Evolutionary conservation across 2,329 filamentous ascomycete genomes (phyloP), one percentile per base, ranked within the genome.

Genomic region (Ascochyta lentis): DNA sequence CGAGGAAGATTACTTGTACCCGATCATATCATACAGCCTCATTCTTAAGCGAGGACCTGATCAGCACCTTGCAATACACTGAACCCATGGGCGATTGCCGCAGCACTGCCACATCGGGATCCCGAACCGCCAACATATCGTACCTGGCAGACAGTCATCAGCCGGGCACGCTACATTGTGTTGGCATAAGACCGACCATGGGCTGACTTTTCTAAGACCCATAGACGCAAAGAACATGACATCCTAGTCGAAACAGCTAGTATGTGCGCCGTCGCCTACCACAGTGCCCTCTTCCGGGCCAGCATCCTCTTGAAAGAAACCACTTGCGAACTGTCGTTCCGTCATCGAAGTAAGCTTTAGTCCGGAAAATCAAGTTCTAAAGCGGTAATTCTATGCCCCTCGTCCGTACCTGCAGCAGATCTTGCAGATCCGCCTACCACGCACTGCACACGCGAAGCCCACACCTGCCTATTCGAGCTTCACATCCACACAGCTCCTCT

Each of bases 1-100:
- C 48, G 24, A 50, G 19, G 24, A 19, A 33, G 15, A 22, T 0
- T 29, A 37, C 16, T 13, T 44, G 24, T 7, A 23, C 24, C 23
- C 48, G 39, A 44, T n/a, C 23, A 38, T n/a, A 44, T n/a, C 23
- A 38, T n/a, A 5, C 19, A 43, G 40, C 48, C 48, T 31, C 33
- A 35, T 31, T 16, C 23, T 15, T 38, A 43, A n/a, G 31, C 39
- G 33, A 50, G 39, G 33, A 39, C 22, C 8, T 13, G 4, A 10
- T 24, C 16, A 16, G 24, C 33, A 27, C 24, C 22, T 6, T 19
- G n/a, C 24, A 23, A 50, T 38, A 38, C 38, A 15, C 12, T 37
- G 33, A 12, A 35, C n/a, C 43, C 22, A 10, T 19, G 9, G 4
- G 12, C 7, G n/a, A 2, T 19, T 31, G 16, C 13, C 19, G 33